A percentile compares a stretch with the other conserved stretches of the same genome.
Evolutionary conservation across 2,329 filamentous ascomycete species (phyloP).

Genomic region (Tothia fuscella): DNA sequence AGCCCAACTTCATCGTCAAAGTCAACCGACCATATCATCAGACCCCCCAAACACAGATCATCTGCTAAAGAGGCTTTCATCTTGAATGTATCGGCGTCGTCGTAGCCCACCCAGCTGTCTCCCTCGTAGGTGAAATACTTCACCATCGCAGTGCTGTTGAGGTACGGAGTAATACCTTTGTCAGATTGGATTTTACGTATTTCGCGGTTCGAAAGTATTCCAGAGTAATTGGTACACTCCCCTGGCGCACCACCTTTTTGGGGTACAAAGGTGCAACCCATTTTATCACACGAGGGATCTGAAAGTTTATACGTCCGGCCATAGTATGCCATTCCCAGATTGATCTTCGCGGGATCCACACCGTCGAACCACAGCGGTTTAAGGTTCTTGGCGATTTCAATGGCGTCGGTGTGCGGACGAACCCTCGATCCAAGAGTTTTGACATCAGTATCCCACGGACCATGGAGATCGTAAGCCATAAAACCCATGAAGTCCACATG

Average conservation of each 20-base stretch:
- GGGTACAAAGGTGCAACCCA: not conserved
- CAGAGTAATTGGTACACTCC: not conserved
- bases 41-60: not conserved
- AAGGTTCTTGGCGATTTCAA: slow-evolving; percentile 31
- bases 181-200: not conserved
- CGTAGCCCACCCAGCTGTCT: slow-evolving; percentile 5
- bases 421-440: slow-evolving; percentile 22
- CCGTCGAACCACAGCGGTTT: slow-evolving; percentile 25
- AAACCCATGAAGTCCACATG: slow-evolving; percentile 33
- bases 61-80: slow-evolving; percentile 11
- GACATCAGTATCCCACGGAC: slow-evolving; percentile 25
- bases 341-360: not conserved
- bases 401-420: slow-evolving; percentile 34
- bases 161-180: not conserved
- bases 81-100: slow-evolving; percentile 8
- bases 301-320: not conserved
- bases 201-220: not conserved
- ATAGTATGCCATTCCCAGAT: not conserved
- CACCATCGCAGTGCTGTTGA: not conserved
- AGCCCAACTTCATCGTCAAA: too few relatives aligned
- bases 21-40: not conserved
- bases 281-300: not conserved
- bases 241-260: not conserved
- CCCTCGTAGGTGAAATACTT: slow-evolving; percentile 1
- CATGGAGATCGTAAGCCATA: slow-evolving; percentile 37